Percentiles rank a stretch among this genome's conserved stretches.
Evolutionary conservation across 495 filamentous ascomycete species (phyloP).

Genomic region (Aspergillus leporis): DNA sequence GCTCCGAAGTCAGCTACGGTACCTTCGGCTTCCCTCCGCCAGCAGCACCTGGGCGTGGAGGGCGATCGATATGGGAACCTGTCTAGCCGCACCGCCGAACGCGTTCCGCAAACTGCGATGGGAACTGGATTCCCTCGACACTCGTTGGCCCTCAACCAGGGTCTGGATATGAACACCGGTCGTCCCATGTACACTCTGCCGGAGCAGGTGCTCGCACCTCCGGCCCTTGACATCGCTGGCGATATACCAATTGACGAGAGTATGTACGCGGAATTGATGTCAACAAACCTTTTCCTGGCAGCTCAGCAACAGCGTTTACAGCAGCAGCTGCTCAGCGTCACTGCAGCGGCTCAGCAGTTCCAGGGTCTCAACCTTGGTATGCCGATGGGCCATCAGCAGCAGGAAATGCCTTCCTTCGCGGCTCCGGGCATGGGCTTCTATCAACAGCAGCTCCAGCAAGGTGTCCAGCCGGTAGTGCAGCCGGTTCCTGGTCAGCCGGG

Average conservation of each 20-base stretch:
- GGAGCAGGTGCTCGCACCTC: constrained; percentile 86
- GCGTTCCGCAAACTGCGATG: constrained; percentile 63
- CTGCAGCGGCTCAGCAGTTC: constrained; percentile 69
- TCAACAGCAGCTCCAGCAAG: constrained; percentile 70
- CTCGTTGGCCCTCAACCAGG: constrained; percentile 47
- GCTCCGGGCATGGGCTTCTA: constrained; percentile 57
- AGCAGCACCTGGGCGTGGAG: constrained; percentile 52
- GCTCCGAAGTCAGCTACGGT: constrained; percentile 84
- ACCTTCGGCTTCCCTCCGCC: constrained; percentile 60
- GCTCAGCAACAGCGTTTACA: constrained; percentile 86
- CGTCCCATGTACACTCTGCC: constrained; percentile 68
- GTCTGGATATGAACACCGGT: constrained; percentile 34
- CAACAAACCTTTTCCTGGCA: constrained; percentile 80
- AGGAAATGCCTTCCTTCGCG: constrained; percentile 27
- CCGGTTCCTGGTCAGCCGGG: constrained; percentile 70
- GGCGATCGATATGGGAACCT: constrained; percentile 44
- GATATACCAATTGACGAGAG: constrained; percentile 77
- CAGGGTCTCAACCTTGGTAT: constrained; percentile 65
- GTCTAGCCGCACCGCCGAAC: constrained; percentile 40
- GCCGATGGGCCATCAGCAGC: constrained; percentile 41
- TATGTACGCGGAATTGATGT: constrained; percentile 78
- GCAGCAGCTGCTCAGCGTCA: constrained; percentile 60
- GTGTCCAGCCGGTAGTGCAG: constrained; percentile 68
- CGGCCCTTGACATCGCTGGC: constrained; percentile 66
- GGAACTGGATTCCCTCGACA: constrained; percentile 58